Base-by-base conservation (phyloP, 768 basidiomycete species). In the Serendipita sp. region DNA sequence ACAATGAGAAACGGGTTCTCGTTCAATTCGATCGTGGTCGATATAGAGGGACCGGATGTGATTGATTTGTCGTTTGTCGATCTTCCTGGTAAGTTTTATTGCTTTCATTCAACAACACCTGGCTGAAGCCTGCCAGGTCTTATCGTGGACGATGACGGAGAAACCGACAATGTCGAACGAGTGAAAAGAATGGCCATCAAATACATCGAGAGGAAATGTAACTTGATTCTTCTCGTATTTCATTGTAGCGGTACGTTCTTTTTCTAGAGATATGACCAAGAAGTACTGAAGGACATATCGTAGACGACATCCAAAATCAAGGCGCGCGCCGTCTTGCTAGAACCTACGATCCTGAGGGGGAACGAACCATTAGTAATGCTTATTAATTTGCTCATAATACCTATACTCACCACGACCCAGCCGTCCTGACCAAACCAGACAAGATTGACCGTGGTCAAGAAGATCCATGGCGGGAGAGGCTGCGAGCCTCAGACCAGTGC, bases 301-400 rank as follows among this genome's bases (percentile, higher is more conserved):
- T 28, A 60, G 56, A 60, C n/a, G 56, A 60, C n/a, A 60, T 8
- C 4, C 8, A 16, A n/a, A 60, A 60, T 60, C 56, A 60, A 37
- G 56, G 56, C 35, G 56, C 56, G 4, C 5, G 18, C 3, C 5
- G 34, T 32, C 3, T 60, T 10, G 56, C 56, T 10, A 24, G n/a
- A 2, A 18, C 16, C 24, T 60, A 60, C 28, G 56, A 60, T 28
- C 16, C 18, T 8, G 28, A 60, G 16, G 24, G 28, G 32, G 32
- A 4, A 37, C 3, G 56, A 37, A 60, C 56, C 8, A 60, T 60
- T 10, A 60, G 56, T 60, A n/a, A 24, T 24, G 8, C 34, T 35
- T 32, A 24, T 37, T 60, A 4, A 4, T 60, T n/a, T 10, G 35
- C n/a, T 53, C 24, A 37, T 32, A 10, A 24, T 54, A 54, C 28